A percentile compares a stretch with the other conserved stretches of the same genome.
Conservation (phyloP, 2,329 filamentous ascomycete species). For the Pseudocercospora musae region DNA sequence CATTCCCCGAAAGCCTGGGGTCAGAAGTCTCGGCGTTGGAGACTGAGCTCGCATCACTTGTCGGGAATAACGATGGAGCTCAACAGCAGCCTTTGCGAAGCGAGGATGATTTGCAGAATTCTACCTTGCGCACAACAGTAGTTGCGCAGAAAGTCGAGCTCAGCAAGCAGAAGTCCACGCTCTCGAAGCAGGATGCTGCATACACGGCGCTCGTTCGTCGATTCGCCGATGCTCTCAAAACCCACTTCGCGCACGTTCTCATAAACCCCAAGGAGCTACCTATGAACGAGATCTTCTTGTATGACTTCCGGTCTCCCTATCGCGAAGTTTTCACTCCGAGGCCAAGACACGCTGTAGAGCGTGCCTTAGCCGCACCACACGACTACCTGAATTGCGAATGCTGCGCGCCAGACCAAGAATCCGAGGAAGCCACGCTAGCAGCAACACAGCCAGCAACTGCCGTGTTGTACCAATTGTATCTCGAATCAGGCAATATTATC, state of each 20-base stretch:
- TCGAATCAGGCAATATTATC: constrained; percentile 72
- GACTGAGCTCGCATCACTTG: constrained; percentile 24
- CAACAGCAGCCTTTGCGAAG: constrained; percentile 56
- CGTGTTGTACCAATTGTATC: constrained; percentile 74
- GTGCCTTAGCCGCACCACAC: constrained; percentile 67
- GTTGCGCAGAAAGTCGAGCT: constrained; percentile 79
- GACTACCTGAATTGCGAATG: constrained; percentile 75
- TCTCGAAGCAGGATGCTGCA: constrained; percentile 67
- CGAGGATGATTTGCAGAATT: constrained; percentile 68
- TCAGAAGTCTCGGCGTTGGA: constrained; percentile 9
- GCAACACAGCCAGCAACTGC: constrained; percentile 66
- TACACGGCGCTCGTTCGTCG: constrained; percentile 65
- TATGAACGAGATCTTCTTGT: constrained; percentile 71
- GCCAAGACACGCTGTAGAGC: constrained; percentile 67
- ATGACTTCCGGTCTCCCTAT: constrained; percentile 67
- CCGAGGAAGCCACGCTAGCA: constrained; percentile 48
- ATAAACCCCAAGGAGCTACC: constrained; percentile 53
- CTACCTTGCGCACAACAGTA: constrained; percentile 70
- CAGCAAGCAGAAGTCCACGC: constrained; percentile 67
- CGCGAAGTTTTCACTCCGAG: constrained; percentile 72
- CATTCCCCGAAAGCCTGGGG: background rate
- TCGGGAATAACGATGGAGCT: constrained; percentile 16
- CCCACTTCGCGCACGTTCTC: constrained; percentile 47
- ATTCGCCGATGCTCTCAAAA: constrained; percentile 51
- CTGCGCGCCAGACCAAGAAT: constrained; percentile 48